Evolutionary conservation across 2,329 filamentous ascomycete genomes (phyloP).

Genomic region (Daldinia eschscholtzii): DNA sequence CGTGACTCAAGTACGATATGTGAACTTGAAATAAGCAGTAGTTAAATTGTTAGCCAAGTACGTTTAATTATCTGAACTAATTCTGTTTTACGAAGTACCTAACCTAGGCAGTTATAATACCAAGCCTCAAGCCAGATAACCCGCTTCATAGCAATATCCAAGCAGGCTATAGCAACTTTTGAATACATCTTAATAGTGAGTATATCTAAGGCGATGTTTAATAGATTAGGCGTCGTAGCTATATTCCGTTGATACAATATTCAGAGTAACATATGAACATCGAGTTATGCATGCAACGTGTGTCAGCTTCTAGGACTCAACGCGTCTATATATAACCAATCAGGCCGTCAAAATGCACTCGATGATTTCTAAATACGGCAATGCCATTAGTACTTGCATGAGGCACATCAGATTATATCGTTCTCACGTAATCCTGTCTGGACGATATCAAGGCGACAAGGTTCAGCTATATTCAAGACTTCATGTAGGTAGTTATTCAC

Average conservation of each 20-base stretch:
- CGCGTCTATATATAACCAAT: slow-evolving; percentile 2
- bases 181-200: too few relatives aligned
- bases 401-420: too few relatives aligned
- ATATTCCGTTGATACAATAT: too few relatives aligned
- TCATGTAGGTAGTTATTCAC: neutral
- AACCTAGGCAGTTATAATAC: neutral
- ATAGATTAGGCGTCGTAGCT: too few relatives aligned
- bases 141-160: neutral
- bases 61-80: neutral
- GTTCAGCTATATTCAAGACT: neutral
- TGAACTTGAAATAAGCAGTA: neutral
- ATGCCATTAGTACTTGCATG: neutral
- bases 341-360: neutral
- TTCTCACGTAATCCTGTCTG: too few relatives aligned
- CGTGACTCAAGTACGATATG: neutral
- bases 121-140: neutral
- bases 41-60: neutral
- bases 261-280: neutral
- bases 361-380: neutral
- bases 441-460: neutral
- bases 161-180: too few relatives aligned
- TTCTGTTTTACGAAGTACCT: neutral
- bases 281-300: neutral
- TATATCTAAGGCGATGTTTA: too few relatives aligned
- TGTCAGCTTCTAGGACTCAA: neutral